A percentile compares a stretch with the other conserved stretches of the same genome.
These are phyloP conservation scores for Citrus unshiu DNA, from an alignment of 345 rosid genomes.

Conservation along the genomic window DNA sequence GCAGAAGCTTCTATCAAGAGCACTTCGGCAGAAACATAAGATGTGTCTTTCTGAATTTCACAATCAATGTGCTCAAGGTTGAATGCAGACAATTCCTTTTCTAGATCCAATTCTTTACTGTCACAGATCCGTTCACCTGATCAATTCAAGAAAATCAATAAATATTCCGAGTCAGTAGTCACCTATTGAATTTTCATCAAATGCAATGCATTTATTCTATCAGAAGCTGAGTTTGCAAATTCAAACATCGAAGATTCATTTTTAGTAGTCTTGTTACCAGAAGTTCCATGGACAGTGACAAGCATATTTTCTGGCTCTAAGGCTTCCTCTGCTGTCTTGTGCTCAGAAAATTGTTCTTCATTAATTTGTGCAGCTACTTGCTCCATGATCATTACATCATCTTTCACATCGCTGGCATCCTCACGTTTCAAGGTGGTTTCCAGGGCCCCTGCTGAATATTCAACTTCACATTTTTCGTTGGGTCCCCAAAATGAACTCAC, in stretches of 20 bases:
- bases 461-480: conserved; percentile 2
- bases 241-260: background rate
- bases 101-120: too few species aligned
- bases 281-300: background rate
- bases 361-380: background rate
- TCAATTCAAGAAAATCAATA: background rate
- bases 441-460: conserved; percentile 1
- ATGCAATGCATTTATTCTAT: conserved; percentile 6
- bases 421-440: background rate
- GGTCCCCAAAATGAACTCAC: conserved; percentile 4
- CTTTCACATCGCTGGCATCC: background rate
- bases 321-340: background rate
- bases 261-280: background rate
- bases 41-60: too few species aligned
- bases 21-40: background rate
- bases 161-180: background rate
- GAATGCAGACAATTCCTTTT: background rate
- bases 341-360: background rate
- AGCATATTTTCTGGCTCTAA: background rate
- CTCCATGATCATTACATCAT: background rate
- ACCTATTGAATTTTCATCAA: background rate
- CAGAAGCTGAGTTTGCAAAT: background rate
- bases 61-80: background rate
- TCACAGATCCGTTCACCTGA: background rate
- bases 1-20: background rate